A percentile compares a stretch with the other conserved stretches of the same genome.
These are phyloP conservation scores for Aureobasidium sp. DNA, from an alignment of 2,329 filamentous ascomycete genomes.

Conservation along the genomic window DNA sequence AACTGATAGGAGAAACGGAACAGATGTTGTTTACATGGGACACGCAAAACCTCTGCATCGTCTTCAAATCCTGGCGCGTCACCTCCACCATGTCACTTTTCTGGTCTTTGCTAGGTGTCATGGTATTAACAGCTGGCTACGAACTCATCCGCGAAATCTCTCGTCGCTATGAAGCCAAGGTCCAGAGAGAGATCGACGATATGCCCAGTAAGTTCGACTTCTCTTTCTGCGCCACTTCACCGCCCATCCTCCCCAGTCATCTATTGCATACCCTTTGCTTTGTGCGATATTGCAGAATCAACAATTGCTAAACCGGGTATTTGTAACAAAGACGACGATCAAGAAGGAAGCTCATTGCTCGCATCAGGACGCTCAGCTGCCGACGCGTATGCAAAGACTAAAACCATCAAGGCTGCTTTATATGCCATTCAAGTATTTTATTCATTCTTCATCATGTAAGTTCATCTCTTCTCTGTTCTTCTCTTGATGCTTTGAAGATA, in stretches of 20 bases:
- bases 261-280: too few species aligned
- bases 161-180: conserved; percentile 75
- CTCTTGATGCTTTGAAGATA: background rate
- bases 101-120: conserved; percentile 83
- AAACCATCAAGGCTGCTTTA: conserved; percentile 81
- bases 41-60: conserved; percentile 92
- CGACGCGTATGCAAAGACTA: conserved; percentile 71
- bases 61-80: conserved; percentile 94
- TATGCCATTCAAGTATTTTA: conserved; percentile 98
- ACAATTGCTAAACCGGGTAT: background rate
- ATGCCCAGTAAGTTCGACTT: conserved; percentile 39
- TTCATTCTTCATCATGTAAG: conserved; percentile 99
- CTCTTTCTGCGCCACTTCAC: too few species aligned
- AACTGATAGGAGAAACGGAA: background rate
- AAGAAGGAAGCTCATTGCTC: conserved; percentile 73
- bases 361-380: conserved; percentile 77
- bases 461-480: background rate
- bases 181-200: conserved; percentile 53
- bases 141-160: conserved; percentile 85
- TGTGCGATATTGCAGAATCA: too few species aligned
- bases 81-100: conserved; percentile 77
- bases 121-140: conserved; percentile 90
- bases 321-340: conserved; percentile 17
- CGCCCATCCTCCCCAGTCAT: too few species aligned
- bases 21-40: conserved; percentile 99